Conservation (phyloP, 768 basidiomycete genomes). For the Mycena leptocephala region DNA sequence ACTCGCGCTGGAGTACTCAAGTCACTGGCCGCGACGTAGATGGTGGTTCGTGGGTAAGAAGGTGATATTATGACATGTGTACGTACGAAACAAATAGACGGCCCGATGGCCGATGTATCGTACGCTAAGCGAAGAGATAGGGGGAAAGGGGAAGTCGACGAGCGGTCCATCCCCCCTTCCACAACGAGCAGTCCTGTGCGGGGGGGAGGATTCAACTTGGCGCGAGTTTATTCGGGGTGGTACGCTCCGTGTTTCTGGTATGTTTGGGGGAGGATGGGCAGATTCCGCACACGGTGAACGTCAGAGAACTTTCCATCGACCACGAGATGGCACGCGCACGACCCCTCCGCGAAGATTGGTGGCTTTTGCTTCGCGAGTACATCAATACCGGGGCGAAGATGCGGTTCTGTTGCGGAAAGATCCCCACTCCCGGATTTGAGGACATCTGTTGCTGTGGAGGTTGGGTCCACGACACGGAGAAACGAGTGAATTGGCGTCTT, state of each 20-base stretch:
- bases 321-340: neutral
- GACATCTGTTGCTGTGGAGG: slow-evolving; percentile 18
- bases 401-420: neutral
- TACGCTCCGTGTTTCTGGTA: neutral
- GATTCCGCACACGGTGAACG: neutral
- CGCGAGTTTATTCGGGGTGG: neutral
- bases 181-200: neutral
- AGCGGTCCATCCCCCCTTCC: too few relatives aligned
- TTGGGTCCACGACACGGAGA: slow-evolving; percentile 16
- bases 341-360: neutral
- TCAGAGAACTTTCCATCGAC: neutral
- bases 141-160: too few relatives aligned
- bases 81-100: too few relatives aligned
- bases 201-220: neutral
- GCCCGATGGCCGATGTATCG: too few relatives aligned
- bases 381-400: slow-evolving; percentile 12
- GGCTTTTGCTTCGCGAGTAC: slow-evolving; percentile 10
- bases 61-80: too few relatives aligned
- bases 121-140: too few relatives aligned
- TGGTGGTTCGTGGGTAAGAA: too few relatives aligned
- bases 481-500: slow-evolving; percentile 13
- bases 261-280: neutral
- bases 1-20: too few relatives aligned
- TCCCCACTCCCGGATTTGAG: neutral
- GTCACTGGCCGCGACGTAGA: too few relatives aligned